phyloP scores from a whole-genome alignment of 202 grass and related monocot species.

The Zoysia matrella region DNA sequence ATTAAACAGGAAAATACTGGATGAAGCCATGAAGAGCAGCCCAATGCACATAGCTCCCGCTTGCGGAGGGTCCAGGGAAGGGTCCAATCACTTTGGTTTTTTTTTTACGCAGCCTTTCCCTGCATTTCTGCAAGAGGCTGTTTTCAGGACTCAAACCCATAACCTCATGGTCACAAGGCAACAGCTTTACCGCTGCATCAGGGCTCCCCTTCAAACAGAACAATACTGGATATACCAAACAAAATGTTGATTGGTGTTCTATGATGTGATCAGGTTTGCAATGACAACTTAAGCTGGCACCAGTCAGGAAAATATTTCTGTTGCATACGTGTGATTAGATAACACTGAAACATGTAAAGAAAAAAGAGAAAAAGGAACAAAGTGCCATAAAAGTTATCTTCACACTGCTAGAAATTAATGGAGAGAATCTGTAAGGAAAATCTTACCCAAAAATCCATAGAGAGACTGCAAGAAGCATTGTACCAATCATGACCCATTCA shows the following conservation, averaged over 20 bases:
- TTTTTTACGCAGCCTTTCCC: too few species aligned
- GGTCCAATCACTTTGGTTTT: too few species aligned
- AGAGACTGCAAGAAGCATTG: conserved; percentile 87
- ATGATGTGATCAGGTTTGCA: not conserved
- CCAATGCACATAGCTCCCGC: too few species aligned
- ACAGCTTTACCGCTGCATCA: too few species aligned
- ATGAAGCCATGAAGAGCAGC: too few species aligned
- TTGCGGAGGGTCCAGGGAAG: too few species aligned
- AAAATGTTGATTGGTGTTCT: not conserved
- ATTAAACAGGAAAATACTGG: too few species aligned
- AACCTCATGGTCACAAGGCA: too few species aligned
- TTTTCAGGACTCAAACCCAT: too few species aligned
- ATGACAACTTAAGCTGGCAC: not conserved
- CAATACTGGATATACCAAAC: not conserved
- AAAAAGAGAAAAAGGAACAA: not conserved
- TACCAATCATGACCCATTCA: conserved; percentile 89
- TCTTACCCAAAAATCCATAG: conserved; percentile 96
- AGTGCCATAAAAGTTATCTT: conserved; percentile 24
- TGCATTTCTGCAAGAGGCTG: too few species aligned
- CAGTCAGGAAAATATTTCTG: conserved; percentile 3
- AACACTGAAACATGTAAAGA: not conserved
- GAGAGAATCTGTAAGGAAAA: conserved; percentile 18
- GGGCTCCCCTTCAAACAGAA: not conserved
- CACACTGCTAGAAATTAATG: conserved; percentile 28
- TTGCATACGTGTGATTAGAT: not conserved